A percentile compares a stretch with the other conserved stretches of the same genome.
Conservation (phyloP, 2,329 filamentous ascomycete genomes). For the Alternaria sp. region DNA sequence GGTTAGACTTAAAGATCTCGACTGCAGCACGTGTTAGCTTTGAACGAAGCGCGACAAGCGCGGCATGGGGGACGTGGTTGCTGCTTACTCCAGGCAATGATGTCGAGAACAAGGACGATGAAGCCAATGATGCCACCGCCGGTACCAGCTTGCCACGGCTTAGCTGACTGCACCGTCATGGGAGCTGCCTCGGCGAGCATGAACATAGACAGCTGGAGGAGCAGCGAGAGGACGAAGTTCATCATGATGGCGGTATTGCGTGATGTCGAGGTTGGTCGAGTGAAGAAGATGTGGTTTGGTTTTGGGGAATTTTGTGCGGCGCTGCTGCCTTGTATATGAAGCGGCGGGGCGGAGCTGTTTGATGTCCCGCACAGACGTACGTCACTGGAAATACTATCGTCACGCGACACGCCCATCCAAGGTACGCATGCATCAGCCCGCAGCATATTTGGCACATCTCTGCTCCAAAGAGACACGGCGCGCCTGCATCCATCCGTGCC, state of each 20-base stretch:
- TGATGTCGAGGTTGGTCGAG: not conserved
- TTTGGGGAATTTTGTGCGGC: not conserved
- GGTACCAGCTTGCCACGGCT: conserved; percentile 67
- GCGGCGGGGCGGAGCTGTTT: conserved; percentile 19
- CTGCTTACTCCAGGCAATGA: conserved; percentile 69
- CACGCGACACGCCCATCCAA: conserved; percentile 11
- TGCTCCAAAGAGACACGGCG: not conserved
- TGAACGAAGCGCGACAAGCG: not conserved
- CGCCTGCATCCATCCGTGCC: not conserved
- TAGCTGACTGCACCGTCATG: conserved; percentile 49
- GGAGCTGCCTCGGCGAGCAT: conserved; percentile 62
- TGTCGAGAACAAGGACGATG: conserved; percentile 68
- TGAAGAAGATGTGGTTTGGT: not conserved
- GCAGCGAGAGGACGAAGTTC: conserved; percentile 50
- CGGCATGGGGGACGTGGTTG: too few relatives aligned
- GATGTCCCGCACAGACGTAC: conserved; percentile 20
- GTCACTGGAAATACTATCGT: conserved; percentile 20
- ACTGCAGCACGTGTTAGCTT: conserved; percentile 55
- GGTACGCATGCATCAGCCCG: conserved; percentile 10
- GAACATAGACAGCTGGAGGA: conserved; percentile 64
- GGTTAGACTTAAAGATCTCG: conserved; percentile 71
- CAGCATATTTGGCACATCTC: not conserved
- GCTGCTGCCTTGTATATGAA: conserved; percentile 25
- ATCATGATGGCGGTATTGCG: conserved; percentile 36
- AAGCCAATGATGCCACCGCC: conserved; percentile 70